A percentile compares a stretch with the other conserved stretches of the same genome.
phyloP scores from a whole-genome alignment of 139 green algal genomes.

The Prasinococcaceae sp. region DNA sequence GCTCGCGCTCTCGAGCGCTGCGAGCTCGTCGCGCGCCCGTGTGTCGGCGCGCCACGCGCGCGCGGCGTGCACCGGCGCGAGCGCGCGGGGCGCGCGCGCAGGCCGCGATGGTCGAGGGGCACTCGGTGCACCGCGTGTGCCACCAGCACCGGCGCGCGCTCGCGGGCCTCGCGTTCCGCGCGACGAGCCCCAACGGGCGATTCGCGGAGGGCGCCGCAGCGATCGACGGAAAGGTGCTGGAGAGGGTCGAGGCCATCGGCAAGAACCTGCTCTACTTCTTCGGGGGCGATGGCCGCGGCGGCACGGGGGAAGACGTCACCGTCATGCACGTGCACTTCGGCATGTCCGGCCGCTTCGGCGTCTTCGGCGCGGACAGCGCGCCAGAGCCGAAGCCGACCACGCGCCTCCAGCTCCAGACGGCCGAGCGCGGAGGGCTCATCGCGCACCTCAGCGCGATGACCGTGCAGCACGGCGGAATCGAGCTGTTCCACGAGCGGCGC shows the following conservation, averaged over 20 bases:
- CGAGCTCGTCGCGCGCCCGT: too few relatives aligned
- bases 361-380: conserved; percentile 2
- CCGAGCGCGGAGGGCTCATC: conserved; percentile 27
- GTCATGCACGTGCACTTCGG: conserved; percentile 71
- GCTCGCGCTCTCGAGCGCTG: too few relatives aligned
- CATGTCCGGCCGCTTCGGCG: conserved; percentile 44
- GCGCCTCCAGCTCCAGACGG: conserved; percentile 35
- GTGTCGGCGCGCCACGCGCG: too few relatives aligned
- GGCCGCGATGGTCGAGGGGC: conserved; percentile 54
- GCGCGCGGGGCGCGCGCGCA: too few relatives aligned
- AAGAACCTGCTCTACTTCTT: conserved; percentile 84
- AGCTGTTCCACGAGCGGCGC: conserved; percentile 34
- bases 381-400: conserved; percentile 45
- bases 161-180: conserved; percentile 37
- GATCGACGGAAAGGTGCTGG: conserved; percentile 38
- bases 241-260: conserved; percentile 47
- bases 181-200: conserved; percentile 49
- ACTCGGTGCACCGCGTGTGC: conserved; percentile 57
- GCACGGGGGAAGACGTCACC: too few relatives aligned
- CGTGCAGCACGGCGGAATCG: conserved; percentile 34
- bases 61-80: too few relatives aligned
- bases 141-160: conserved; percentile 40
- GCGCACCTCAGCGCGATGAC: conserved; percentile 68
- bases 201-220: conserved; percentile 49
- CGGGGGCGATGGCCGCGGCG: background rate